Base-by-base conservation (phyloP, 1,284 basidiomycete genomes). In the Microstroma glucosiphilum region DNA sequence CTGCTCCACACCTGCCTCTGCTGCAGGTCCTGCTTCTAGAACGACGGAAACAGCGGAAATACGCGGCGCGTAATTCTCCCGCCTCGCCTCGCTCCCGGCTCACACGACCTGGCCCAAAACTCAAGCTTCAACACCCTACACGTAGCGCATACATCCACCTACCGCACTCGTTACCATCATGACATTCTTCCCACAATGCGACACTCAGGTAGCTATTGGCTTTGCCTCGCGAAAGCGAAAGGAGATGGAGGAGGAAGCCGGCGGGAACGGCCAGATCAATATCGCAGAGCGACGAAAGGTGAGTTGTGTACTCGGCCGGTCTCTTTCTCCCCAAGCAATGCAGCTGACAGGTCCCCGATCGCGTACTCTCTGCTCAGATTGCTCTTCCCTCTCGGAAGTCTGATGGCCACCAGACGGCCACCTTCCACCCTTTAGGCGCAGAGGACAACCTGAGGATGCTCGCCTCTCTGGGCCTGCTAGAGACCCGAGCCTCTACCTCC, bases 391-490 rank as follows among this genome's bases (percentile, higher is more conserved):
- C 43, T 48, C 43, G 43, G 6, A 17, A 21, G 21, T 17, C 17
- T 48, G 43, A 48, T 25, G 15, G 21, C 51, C 13, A 54, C 15
- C 21, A 54, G 51, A 13, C 25, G 17, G 51, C 51, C 19, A 54
- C 17, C 15, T 54, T 54, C 25, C 51, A 54, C 51, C 51, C 51
- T 25, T 13, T 54, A 6, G 51, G 51, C 7, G 51, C 51, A 13
- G 51, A 54, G 51, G 51, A 54, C 21, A 54, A 54, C 13, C 51
- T 54, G 21, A 54, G 21, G 15, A 54, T 54, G 51, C 51, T 54
- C 17, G 21, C 51, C 17, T 17, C 51, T 26, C 21, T 54, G 21
- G 51, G 51, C 17, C 21, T 54, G 21, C 21, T 54, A 15, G 30
- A 37, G 30, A 37, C 3, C 30, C 30, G 30, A 37, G 30, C 30